Conservation (phyloP, 2,329 filamentous ascomycete genomes). For the Phialophora macrospora region DNA sequence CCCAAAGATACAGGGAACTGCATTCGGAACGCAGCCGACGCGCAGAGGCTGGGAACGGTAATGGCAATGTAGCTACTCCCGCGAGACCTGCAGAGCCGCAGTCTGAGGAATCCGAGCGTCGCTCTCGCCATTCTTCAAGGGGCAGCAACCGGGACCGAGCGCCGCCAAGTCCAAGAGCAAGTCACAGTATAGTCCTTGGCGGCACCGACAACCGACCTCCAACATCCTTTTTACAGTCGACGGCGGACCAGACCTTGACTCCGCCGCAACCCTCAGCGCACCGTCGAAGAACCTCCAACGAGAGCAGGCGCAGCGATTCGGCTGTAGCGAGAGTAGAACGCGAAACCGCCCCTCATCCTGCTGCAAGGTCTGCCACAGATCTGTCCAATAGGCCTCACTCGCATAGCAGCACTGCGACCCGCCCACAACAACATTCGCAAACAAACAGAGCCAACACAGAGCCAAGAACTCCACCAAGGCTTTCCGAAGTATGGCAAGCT, state of each 20-base stretch:
- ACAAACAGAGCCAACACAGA: constrained; percentile 36
- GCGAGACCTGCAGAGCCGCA: constrained; percentile 48
- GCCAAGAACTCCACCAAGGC: constrained; percentile 28
- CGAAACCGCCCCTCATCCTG: constrained; percentile 49
- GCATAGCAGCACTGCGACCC: constrained; percentile 18
- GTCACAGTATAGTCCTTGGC: constrained; percentile 25
- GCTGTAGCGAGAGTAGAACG: constrained; percentile 50
- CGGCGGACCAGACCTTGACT: constrained; percentile 27
- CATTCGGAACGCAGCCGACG: constrained; percentile 63
- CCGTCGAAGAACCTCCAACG: constrained; percentile 41
- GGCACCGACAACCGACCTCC: constrained; percentile 21
- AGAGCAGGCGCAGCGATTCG: constrained; percentile 39
- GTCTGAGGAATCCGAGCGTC: constrained; percentile 46
- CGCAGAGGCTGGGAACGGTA: constrained; percentile 46
- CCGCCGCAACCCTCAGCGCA: constrained; percentile 21
- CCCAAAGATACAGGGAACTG: constrained; percentile 80
- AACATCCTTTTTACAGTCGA: constrained; percentile 25
- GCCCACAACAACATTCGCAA: constrained; percentile 29
- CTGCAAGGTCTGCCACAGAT: constrained; percentile 69
- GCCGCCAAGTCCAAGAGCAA: constrained; percentile 33
- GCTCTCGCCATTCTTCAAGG: constrained; percentile 42
- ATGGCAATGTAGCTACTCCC: background rate
- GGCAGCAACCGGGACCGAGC: constrained; percentile 26
- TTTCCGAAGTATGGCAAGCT: constrained; percentile 34
- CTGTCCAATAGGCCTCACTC: constrained; percentile 50